Evolutionary conservation across 2,329 filamentous ascomycete genomes (phyloP), one percentile per base, ranked within the genome.

Genomic region (Eutypa lata): DNA sequence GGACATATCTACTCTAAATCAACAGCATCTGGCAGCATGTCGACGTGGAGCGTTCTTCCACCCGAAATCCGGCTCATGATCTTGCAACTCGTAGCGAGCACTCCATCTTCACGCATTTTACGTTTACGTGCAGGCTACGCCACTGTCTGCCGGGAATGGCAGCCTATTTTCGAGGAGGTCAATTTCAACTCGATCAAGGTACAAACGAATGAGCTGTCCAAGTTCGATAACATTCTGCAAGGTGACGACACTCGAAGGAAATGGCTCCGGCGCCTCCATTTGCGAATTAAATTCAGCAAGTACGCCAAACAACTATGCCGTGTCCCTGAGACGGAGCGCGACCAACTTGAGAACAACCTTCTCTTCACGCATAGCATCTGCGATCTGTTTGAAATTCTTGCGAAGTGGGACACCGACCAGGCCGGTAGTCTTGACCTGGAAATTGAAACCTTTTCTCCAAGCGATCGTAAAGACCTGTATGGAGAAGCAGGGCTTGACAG

Each of bases 91-190:
- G 14, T 45, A 13, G 42, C 42, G 42, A 45, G 16, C 3, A 13
- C 22, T 14, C 42, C 42, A 26, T 45, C 42, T n/a, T 11, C 42
- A 16, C 42, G 21, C 21, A 14, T 13, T 11, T 24, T 24, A 24
- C 42, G 26, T 45, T 26, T 45, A 21, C 14, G 18, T 56, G n/a
- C 61, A 21, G 55, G 56, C 43, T 63, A 63, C 38, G 63, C 64
- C n/a, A 57, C 61, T 7, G 64, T 67, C 28, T 63, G 61, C 50
- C 47, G 47, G 33, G 57, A 64, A 28, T 67, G 65, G 65, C 64
- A 63, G 18, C 55, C 54, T 3, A 52, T 56, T 33, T 56, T 66
- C 33, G 65, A 67, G 52, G 53, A 57, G 47, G 48, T 57, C 53
- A 64, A 56, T 49, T 66, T 67, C 52, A 48, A 45, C 14, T 49